A percentile compares a stretch with the other conserved stretches of the same genome.
These are phyloP conservation scores for Auricularia sp. DNA, from an alignment of 768 basidiomycete genomes.

Conservation along the genomic window DNA sequence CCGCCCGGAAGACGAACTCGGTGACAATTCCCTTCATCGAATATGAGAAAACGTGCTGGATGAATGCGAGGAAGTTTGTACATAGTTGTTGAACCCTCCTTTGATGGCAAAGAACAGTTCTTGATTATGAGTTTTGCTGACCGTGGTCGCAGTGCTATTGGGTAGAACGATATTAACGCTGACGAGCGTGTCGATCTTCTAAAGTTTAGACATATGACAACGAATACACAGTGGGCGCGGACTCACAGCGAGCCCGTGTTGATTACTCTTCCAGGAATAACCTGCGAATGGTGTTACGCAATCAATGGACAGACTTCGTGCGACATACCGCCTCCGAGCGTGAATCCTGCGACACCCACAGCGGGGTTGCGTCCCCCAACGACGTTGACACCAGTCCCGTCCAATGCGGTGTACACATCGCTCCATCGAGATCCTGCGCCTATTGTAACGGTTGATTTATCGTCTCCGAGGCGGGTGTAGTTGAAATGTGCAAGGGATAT, in stretches of 20 bases:
- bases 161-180: background rate
- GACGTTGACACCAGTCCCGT: background rate
- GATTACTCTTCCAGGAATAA: background rate
- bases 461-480: background rate
- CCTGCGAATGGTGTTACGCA: background rate
- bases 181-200: background rate
- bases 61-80: background rate
- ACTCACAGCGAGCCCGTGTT: background rate
- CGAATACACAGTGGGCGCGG: background rate
- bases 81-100: constrained; percentile 9
- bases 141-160: background rate
- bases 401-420: background rate
- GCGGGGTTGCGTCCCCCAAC: background rate
- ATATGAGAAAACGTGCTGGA: background rate
- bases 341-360: background rate
- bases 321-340: background rate
- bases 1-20: background rate
- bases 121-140: background rate
- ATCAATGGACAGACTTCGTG: too few relatives aligned
- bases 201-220: too few relatives aligned
- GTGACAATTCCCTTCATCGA: background rate
- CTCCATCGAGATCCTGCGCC: background rate
- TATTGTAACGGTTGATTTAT: background rate
- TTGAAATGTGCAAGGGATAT: background rate
- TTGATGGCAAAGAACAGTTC: background rate